A percentile compares a stretch with the other conserved stretches of the same genome.
These are phyloP conservation scores for Brassica rapa DNA, from an alignment of 345 rosid genomes.

Conservation along the genomic window DNA sequence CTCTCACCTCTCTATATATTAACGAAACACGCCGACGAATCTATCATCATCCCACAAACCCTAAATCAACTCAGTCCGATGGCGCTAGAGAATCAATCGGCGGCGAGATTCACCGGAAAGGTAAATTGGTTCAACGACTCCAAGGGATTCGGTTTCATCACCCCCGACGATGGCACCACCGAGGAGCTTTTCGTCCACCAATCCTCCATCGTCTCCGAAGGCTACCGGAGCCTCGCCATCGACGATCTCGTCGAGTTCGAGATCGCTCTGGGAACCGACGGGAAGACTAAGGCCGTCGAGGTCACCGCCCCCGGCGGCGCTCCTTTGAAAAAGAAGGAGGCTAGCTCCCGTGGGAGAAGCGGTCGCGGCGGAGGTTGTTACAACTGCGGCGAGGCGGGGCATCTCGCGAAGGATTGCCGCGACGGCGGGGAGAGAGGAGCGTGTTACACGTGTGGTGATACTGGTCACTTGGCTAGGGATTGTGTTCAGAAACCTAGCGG, in stretches of 20 bases:
- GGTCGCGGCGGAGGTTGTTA: slow-evolving; percentile 40
- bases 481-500: slow-evolving; percentile 33
- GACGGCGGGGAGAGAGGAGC: neutral
- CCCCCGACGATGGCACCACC: slow-evolving; percentile 54
- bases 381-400: slow-evolving; percentile 40
- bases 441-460: slow-evolving; percentile 48
- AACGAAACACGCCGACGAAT: neutral
- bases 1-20: slow-evolving; percentile 1
- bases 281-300: slow-evolving; percentile 48
- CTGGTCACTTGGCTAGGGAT: slow-evolving; percentile 54
- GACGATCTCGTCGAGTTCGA: slow-evolving; percentile 55
- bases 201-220: slow-evolving; percentile 60
- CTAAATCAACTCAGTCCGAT: slow-evolving; percentile 15
- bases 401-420: slow-evolving; percentile 44
- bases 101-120: slow-evolving; percentile 56
- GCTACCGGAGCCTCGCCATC: slow-evolving; percentile 47
- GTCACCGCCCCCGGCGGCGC: slow-evolving; percentile 49
- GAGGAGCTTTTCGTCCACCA: slow-evolving; percentile 80
- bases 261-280: slow-evolving; percentile 39
- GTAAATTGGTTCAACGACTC: slow-evolving; percentile 58
- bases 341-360: slow-evolving; percentile 28
- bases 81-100: slow-evolving; percentile 39
- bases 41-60: neutral
- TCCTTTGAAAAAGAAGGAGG: slow-evolving; percentile 38
- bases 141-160: slow-evolving; percentile 73